phyloP scores from a whole-genome alignment of 2,329 filamentous ascomycete genomes.

The Xylaria sp. region DNA sequence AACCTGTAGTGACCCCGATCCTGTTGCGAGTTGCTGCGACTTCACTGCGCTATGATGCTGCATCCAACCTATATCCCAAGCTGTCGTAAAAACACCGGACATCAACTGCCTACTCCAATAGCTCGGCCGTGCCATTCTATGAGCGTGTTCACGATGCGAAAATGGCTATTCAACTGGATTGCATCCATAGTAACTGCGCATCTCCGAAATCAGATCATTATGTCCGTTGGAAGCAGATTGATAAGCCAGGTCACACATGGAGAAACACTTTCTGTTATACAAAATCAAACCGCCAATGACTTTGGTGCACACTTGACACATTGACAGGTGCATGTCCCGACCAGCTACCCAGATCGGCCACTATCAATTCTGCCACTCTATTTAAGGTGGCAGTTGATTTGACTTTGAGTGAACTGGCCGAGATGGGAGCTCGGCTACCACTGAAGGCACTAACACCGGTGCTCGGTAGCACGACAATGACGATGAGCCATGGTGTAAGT shows the following conservation, averaged over 20 bases:
- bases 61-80: neutral
- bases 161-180: no score
- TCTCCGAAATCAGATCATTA: neutral
- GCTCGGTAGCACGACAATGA: neutral
- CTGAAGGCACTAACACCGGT: neutral
- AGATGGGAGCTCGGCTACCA: neutral
- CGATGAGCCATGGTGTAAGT: neutral
- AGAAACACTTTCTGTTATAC: neutral
- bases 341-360: neutral
- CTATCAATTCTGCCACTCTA: neutral
- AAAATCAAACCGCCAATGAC: neutral
- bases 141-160: no score
- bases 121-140: no score
- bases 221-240: neutral
- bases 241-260: neutral
- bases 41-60: neutral
- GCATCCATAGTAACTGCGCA: no score
- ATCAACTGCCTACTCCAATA: neutral
- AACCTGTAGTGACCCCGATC: neutral
- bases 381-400: neutral
- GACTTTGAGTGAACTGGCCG: neutral
- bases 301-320: neutral
- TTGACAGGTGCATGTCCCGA: neutral
- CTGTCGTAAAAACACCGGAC: neutral
- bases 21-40: neutral